Evolutionary conservation across 2,329 filamentous ascomycete genomes (phyloP), one percentile per base, ranked within the genome.

Genomic region (Fonsecaea pugnacius): DNA sequence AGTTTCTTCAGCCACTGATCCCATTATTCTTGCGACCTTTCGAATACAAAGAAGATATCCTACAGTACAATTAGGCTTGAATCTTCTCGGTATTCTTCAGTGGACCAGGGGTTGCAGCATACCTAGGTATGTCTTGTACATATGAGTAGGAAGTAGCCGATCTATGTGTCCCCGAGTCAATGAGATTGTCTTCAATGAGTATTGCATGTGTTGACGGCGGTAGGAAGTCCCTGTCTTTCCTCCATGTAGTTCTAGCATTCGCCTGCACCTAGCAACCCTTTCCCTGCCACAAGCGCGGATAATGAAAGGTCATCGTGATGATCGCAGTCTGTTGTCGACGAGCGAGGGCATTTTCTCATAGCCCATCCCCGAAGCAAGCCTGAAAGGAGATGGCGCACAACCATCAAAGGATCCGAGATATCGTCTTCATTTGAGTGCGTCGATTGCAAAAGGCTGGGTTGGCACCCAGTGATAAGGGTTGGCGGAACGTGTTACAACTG

Each of bases 401-500:
- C 1, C 32, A n/a, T 53, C n/a, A 27, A 32, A 10, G 30, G 18
- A 21, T 33, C 33, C 51, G 14, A 10, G n/a, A 32, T 12, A 18
- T 53, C 9, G 33, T 3, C 10, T 18, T 33, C n/a, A 9, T 32
- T 18, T 27, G n/a, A 18, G 51, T 35, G 18, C 30, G 12, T 33
- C 14, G 27, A 7, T 30, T 53, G 51, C 50, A 2, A n/a, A 36
- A 36, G 18, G 16, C 33, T 56, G 8, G 53, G 10, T 10, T 9
- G 36, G 8, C 14, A 56, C 32, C 27, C 2, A 1, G 35, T 16
- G 33, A 56, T 36, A 40, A 27, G 21, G 16, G 18, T 9, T 35
- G 1, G 50, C 48, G 48, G 12, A 60, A 61, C 60, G 50, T 55
- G 59, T 50, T 38, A 24, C 48, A n/a, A 55, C 9, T 54, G 48